phyloP scores from a whole-genome alignment of 352 stramenopile genomes.

The Peronosclerospora sorghi region DNA sequence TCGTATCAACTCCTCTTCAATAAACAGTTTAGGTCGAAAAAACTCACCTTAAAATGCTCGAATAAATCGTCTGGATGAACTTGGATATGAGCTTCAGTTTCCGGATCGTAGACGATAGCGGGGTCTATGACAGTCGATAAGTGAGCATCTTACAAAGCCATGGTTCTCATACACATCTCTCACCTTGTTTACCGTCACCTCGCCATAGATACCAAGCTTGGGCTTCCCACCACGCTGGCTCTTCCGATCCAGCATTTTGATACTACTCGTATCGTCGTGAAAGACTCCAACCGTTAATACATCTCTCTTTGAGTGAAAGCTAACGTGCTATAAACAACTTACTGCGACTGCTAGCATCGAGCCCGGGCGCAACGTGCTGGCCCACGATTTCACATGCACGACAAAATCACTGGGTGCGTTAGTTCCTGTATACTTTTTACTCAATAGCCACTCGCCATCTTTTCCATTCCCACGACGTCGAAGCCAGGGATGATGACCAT shows the following conservation, averaged over 20 bases:
- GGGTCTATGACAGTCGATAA: slow-evolving; percentile 22
- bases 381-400: slow-evolving; percentile 50
- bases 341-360: slow-evolving; percentile 53
- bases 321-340: slow-evolving; percentile 9
- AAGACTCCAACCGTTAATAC: background rate
- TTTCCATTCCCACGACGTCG: slow-evolving; percentile 51
- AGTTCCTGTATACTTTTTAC: slow-evolving; percentile 33
- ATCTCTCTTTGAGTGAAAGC: too few relatives aligned
- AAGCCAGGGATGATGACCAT: slow-evolving; percentile 52
- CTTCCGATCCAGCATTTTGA: slow-evolving; percentile 45
- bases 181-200: slow-evolving; percentile 47
- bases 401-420: slow-evolving; percentile 41
- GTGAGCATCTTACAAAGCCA: background rate
- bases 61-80: slow-evolving; percentile 39
- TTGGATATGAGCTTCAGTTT: slow-evolving; percentile 24
- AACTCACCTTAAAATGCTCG: slow-evolving; percentile 45
- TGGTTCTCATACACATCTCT: slow-evolving; percentile 1
- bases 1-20: slow-evolving; percentile 1
- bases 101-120: slow-evolving; percentile 37
- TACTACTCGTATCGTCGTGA: slow-evolving; percentile 29
- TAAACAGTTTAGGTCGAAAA: background rate
- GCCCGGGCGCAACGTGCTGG: slow-evolving; percentile 34
- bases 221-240: slow-evolving; percentile 70
- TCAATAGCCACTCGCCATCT: slow-evolving; percentile 58
- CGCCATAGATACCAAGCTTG: slow-evolving; percentile 81